Evolutionary conservation across 176 grass and related monocot species (phyloP), one percentile per base, ranked within the genome.

Genomic region (Aegilops speltoides): DNA sequence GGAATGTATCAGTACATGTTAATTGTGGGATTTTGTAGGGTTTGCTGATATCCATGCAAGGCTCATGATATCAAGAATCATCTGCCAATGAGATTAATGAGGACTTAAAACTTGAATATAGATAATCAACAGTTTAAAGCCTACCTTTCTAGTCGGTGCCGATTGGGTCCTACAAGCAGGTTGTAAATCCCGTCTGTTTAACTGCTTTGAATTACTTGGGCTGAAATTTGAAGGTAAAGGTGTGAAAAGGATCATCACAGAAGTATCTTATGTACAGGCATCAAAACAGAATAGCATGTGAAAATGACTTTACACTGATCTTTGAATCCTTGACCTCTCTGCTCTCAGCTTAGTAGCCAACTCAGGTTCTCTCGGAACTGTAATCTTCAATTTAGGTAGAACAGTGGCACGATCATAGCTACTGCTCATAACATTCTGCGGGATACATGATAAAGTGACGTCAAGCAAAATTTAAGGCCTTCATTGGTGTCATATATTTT

Each of bases 281-380:
- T 65, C 20, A 83, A 85, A 73, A 50, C 38, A 70, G 12, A 79
- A 87, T 70, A 46, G 67, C 26, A 64, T 82, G 82, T 33, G 43
- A 84, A 64, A 87, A 56, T 46, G 80, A 87, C 43, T 90, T 89
- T 92, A 97, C 95, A 86, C 78, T 88, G 69, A 16, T 94, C 90
- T 85, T 85, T 79, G 74, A 87, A 81, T 70, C 69, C 78, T 88
- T 85, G 89, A 86, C 50, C 92, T 97, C 84, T 94, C 90, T 48
- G 95, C 95, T 64, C 95, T 92, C 86, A 83, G 71, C 84, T 80
- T 91, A 60, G 95, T 97, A 77, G 93, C 92, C 54, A 97, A 82
- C 64, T 91, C 73, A 84, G 95, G 95, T 85, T 89, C 90, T 91
- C 80, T 94, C 25, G 95, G 95, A 54, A 97, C 79, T 10, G 95